Base-by-base conservation (phyloP, 768 basidiomycete species). In the Macrolepiota fuliginosa region DNA sequence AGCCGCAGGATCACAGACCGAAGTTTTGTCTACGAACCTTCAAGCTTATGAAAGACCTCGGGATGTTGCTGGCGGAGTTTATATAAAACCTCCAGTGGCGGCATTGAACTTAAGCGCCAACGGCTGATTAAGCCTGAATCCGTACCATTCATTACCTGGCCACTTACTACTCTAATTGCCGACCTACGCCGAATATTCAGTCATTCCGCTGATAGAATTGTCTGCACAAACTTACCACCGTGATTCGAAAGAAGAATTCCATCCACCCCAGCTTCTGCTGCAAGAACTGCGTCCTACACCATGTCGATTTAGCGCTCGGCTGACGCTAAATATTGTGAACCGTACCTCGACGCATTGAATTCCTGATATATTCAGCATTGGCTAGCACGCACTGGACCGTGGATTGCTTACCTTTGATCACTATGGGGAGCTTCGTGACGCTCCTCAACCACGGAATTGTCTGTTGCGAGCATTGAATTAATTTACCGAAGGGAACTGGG, bases 241-340 rank as follows among this genome's bases (percentile, higher is more conserved):
- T 98, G 96, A 66, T 98, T 98, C 0, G 90, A 92, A 9, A 98
- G 75, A 59, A 96, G 79, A 63, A 98, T 93, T 4, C 91, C 96
- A 60, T 96, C 88, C 17, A 92, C 88, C 12, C 94, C 92, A 32
- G 89, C 83, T 63, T 95, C 87, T 17, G 83, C 85, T 29, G 94
- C 94, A 50, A 94, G 83, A 45, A 92, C 84, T 2, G 91, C 94
- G 74, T 97, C 96, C 85, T 95, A 71, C 11, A 69, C 66, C 58
- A 45, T 64, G 35, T 57, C 62, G 3, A 36, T 27, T 52, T 6
- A 65, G 11, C 36, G 36, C 22, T 12, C 9, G 19, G 10, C 19
- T 13, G 25, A 1, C 29, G 25, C 4, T 49, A 54, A 37, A 24
- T 9, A 46, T 27, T 32, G 58, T 53, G 37, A 39, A 32, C 29